Base-by-base conservation (phyloP, 768 basidiomycete species). In the Postia placenta region DNA sequence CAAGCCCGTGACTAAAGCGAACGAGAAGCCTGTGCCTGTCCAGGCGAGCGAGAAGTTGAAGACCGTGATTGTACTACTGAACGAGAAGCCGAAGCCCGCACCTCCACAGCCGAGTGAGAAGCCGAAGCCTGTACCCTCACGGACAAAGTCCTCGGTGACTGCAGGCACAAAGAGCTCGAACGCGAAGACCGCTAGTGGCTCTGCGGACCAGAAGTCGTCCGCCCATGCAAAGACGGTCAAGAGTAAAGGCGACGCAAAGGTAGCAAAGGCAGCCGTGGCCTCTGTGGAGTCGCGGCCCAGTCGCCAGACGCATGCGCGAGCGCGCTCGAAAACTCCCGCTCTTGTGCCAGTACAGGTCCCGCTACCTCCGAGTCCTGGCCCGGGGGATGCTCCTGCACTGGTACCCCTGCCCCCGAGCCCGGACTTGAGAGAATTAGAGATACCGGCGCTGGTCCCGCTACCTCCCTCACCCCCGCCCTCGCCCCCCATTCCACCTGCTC, bases 21-120 rank as follows among this genome's bases (percentile, higher is more conserved):
- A 33, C 22, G 56, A 54, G 49, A 52, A 49, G 40, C 46, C 52
- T 12, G 51, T 48, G 11, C 53, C 45, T 11, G 26, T 50, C 11
- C 26, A n/a, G 39, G 38, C 38, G 30, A 43, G 9, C 9, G 20
- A n/a, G n/a, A n/a, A n/a, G n/a, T n/a, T n/a, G n/a, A n/a, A n/a
- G n/a, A n/a, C n/a, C n/a, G n/a, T n/a, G n/a, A n/a, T n/a, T n/a
- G n/a, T n/a, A n/a, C n/a, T n/a, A n/a, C n/a, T n/a, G n/a, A n/a
- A n/a, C n/a, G n/a, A n/a, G n/a, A n/a, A n/a, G n/a, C n/a, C n/a
- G n/a, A n/a, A n/a, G n/a, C n/a, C n/a, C n/a, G n/a, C n/a, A n/a
- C n/a, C n/a, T n/a, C n/a, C n/a, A n/a, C n/a, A n/a, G n/a, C n/a
- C n/a, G n/a, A n/a, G n/a, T n/a, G n/a, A n/a, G n/a, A n/a, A n/a